phyloP scores from a whole-genome alignment of 2,329 filamentous ascomycete species.

The Tolypocladium tundrense region DNA sequence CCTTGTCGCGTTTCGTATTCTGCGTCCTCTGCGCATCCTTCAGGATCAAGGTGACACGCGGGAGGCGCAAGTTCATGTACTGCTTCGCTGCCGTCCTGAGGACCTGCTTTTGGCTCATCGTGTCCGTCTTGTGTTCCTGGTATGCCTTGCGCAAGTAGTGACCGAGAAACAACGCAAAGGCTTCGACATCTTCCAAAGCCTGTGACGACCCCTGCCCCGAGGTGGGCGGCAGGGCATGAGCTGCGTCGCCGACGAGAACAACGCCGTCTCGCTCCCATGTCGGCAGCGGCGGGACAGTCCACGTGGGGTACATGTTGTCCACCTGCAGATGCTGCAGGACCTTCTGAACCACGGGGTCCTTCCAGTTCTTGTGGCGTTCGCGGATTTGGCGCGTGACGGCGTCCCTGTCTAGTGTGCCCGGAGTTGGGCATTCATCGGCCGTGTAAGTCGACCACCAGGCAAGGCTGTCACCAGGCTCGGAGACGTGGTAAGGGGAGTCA shows the following conservation, averaged over 20 bases:
- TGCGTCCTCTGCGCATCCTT: slow-evolving; percentile 5
- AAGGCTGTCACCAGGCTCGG: slow-evolving; percentile 7
- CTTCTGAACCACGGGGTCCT: slow-evolving; percentile 9
- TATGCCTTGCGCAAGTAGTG: slow-evolving; percentile 6
- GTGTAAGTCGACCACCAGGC: slow-evolving; percentile 12
- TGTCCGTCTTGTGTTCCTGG: not conserved
- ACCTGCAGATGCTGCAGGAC: slow-evolving; percentile 4
- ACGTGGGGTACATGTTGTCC: slow-evolving; percentile 11
- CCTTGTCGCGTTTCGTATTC: slow-evolving; percentile 9
- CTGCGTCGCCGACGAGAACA: slow-evolving; percentile 11
- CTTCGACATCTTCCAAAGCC: slow-evolving; percentile 10
- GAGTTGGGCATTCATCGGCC: slow-evolving; percentile 6
- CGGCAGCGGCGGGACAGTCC: slow-evolving; percentile 9
- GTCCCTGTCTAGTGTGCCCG: slow-evolving; percentile 6
- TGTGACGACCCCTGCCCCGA: slow-evolving; percentile 11
- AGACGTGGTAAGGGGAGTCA: slow-evolving; percentile 9
- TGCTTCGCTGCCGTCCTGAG: slow-evolving; percentile 8
- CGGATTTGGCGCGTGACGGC: slow-evolving; percentile 8
- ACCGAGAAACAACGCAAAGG: slow-evolving; percentile 7
- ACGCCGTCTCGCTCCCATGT: slow-evolving; percentile 12
- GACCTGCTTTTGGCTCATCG: slow-evolving; percentile 3
- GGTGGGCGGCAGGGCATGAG: slow-evolving; percentile 10
- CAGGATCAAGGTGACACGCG: slow-evolving; percentile 9
- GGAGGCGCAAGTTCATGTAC: slow-evolving; percentile 9
- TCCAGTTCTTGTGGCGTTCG: slow-evolving; percentile 8